Evolutionary conservation across 176 grass and related monocot genomes (phyloP).

Genomic region (Pontederia paniculata): DNA sequence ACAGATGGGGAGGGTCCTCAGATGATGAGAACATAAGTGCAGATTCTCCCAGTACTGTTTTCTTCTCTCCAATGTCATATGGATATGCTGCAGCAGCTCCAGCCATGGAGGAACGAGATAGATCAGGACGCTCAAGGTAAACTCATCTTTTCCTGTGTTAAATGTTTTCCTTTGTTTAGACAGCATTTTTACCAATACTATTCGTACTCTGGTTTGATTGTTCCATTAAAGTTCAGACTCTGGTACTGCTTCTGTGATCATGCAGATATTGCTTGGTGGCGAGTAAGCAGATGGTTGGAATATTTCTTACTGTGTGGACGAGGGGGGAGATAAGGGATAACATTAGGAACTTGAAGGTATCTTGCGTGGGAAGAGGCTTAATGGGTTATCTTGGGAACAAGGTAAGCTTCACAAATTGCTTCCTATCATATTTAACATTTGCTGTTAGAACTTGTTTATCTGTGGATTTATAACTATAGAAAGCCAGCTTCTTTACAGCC

Average conservation of each 20-base stretch:
- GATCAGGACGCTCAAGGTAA: constrained; percentile 55
- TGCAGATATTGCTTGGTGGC: constrained; percentile 74
- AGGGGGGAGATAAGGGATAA: constrained; percentile 61
- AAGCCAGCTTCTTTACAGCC: too few relatives aligned
- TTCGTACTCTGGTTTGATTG: background rate
- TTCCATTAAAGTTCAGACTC: background rate
- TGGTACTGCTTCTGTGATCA: background rate
- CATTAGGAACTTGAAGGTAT: constrained; percentile 94
- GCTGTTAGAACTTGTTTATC: background rate
- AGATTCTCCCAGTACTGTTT: constrained; percentile 37
- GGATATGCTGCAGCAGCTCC: constrained; percentile 41
- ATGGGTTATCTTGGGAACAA: constrained; percentile 99
- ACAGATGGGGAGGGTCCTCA: constrained; percentile 57
- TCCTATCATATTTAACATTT: background rate
- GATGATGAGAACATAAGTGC: constrained; percentile 70
- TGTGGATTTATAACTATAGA: too few relatives aligned
- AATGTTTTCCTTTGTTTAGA: too few relatives aligned
- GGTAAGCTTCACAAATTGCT: constrained; percentile 25
- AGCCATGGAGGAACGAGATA: constrained; percentile 25
- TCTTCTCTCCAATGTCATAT: constrained; percentile 64
- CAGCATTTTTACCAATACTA: background rate
- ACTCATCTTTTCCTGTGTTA: background rate
- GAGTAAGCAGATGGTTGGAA: constrained; percentile 96
- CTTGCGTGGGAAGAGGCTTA: constrained; percentile 86
- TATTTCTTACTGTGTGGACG: constrained; percentile 91